These are phyloP conservation scores for Pittosporum tobira DNA, from an alignment of 129 eudicot genomes.

Conservation along the genomic window DNA sequence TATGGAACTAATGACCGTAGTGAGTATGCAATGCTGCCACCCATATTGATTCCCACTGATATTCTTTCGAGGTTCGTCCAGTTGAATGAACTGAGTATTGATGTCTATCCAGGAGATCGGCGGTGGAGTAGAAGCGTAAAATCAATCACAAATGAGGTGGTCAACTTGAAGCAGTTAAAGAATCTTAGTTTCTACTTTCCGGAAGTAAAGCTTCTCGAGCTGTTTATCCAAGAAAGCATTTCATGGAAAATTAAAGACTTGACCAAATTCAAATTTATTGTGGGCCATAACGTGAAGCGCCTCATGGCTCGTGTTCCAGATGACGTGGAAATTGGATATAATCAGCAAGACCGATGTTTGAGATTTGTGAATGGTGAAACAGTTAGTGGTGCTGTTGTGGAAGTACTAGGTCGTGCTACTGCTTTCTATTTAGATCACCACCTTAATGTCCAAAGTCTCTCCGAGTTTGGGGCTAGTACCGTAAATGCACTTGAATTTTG, in stretches of 20 bases:
- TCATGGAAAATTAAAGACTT: slow-evolving; percentile 9
- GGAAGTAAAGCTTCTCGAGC: slow-evolving; percentile 2
- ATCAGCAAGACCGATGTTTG: slow-evolving; percentile 7
- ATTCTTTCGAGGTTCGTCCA: neutral
- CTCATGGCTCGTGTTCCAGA: slow-evolving; percentile 7
- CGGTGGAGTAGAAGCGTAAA: slow-evolving; percentile 11
- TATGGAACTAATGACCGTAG: slow-evolving; percentile 13
- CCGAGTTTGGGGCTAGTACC: slow-evolving; percentile 8
- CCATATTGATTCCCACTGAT: neutral
- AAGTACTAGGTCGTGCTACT: neutral
- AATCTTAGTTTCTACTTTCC: slow-evolving; percentile 18
- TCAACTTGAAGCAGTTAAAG: slow-evolving; percentile 1
- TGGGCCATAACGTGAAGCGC: slow-evolving; percentile 11
- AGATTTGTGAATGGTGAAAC: slow-evolving; percentile 7
- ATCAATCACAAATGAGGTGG: slow-evolving; percentile 3
- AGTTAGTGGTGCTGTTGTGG: neutral
- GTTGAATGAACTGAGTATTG: slow-evolving; percentile 13
- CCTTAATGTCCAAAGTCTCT: slow-evolving; percentile 4
- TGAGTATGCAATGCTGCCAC: slow-evolving; percentile 1
- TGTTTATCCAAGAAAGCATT: slow-evolving; percentile 4
- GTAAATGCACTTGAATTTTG: slow-evolving; percentile 6
- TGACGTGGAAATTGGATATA: slow-evolving; percentile 5
- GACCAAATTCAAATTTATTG: slow-evolving; percentile 10
- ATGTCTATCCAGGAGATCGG: slow-evolving; percentile 16
- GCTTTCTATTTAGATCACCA: slow-evolving; percentile 11